Conservation (phyloP, 2,329 filamentous ascomycete species). For the Pseudogymnoascus sp. region DNA sequence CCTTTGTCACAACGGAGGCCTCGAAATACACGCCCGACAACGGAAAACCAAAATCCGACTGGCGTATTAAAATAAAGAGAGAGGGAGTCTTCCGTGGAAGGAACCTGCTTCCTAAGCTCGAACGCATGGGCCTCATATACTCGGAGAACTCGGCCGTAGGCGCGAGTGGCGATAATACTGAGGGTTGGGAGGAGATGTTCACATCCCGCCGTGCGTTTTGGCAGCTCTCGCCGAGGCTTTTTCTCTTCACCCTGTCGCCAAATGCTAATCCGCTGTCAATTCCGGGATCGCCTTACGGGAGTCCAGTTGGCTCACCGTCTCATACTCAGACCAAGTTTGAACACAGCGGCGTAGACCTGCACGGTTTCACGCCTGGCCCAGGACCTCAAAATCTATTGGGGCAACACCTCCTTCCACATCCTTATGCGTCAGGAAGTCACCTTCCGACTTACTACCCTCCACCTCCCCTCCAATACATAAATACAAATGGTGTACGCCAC, state of each 20-base stretch:
- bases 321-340: constrained; percentile 16
- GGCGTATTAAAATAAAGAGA: constrained; percentile 75
- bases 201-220: constrained; percentile 77
- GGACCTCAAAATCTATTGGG: constrained; percentile 25
- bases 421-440: constrained; percentile 76
- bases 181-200: constrained; percentile 75
- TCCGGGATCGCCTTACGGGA: constrained; percentile 46
- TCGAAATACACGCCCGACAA: constrained; percentile 59
- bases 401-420: constrained; percentile 40
- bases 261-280: constrained; percentile 29
- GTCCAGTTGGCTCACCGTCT: constrained; percentile 48
- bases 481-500: constrained; percentile 73
- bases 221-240: constrained; percentile 82
- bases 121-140: constrained; percentile 82
- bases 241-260: constrained; percentile 77
- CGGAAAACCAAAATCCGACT: constrained; percentile 76
- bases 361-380: constrained; percentile 34
- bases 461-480: constrained; percentile 70
- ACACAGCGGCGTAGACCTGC: constrained; percentile 24
- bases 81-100: constrained; percentile 83
- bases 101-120: constrained; percentile 72
- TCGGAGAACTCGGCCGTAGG: constrained; percentile 72
- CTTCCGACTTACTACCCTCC: constrained; percentile 89
- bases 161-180: constrained; percentile 50
- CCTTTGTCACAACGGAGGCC: constrained; percentile 54